Percentiles rank a stretch among this genome's conserved stretches.
Evolutionary conservation across 2,329 filamentous ascomycete species (phyloP).

Genomic region (Tricladium varicosporioides): DNA sequence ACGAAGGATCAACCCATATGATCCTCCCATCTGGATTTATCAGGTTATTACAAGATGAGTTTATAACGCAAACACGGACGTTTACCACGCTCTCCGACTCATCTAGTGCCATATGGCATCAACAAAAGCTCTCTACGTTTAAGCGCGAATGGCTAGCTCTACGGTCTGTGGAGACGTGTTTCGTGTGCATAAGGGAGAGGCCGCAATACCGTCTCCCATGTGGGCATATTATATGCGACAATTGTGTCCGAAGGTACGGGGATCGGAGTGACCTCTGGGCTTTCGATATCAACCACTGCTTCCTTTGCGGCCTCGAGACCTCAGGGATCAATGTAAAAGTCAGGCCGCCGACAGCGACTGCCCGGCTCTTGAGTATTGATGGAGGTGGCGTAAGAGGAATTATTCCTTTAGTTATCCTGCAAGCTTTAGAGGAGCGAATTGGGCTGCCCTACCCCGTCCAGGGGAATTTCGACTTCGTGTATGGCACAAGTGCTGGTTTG

Average conservation of each 20-base stretch:
- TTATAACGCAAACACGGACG: constrained; percentile 13
- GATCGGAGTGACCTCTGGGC: constrained; percentile 3
- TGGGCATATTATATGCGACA: constrained; percentile 32
- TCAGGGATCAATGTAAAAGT: neutral
- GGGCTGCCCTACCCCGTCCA: constrained; percentile 20
- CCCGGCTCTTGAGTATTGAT: constrained; percentile 37
- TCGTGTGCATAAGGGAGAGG: constrained; percentile 15
- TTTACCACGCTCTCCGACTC: constrained; percentile 11
- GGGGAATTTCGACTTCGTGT: constrained; percentile 24
- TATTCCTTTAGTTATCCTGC: constrained; percentile 25
- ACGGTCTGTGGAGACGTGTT: constrained; percentile 13
- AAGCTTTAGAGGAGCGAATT: constrained; percentile 21
- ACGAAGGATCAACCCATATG: constrained; percentile 18
- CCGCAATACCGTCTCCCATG: constrained; percentile 28
- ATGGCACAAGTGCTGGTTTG: constrained; percentile 27
- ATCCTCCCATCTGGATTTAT: constrained; percentile 21
- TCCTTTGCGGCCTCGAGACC: neutral
- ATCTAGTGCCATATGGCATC: constrained; percentile 14
- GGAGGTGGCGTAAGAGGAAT: constrained; percentile 33
- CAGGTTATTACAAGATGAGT: constrained; percentile 13
- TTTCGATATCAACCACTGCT: neutral
- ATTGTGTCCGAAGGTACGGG: constrained; percentile 33
- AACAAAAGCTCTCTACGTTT: constrained; percentile 11
- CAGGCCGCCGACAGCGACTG: constrained; percentile 27
- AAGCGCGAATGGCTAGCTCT: constrained; percentile 12